Evolutionary conservation across 2,329 filamentous ascomycete genomes (phyloP), one percentile per base, ranked within the genome.

Genomic region (Hypoxylon rubiginosum): DNA sequence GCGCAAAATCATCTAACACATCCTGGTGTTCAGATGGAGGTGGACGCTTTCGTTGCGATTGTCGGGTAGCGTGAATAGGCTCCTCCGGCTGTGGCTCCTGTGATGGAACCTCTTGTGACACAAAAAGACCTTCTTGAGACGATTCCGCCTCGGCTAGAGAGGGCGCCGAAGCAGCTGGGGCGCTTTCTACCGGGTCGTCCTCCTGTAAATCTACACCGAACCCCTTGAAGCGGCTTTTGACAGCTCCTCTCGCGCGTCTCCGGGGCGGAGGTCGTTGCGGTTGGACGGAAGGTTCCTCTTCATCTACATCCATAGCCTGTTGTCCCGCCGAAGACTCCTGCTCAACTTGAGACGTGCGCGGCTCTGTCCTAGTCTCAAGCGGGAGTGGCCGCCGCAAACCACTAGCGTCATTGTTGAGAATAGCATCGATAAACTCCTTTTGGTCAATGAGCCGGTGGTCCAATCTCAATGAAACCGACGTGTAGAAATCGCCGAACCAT

Each of bases 381-480:
- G 26, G 85, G 2, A 97, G 84, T 5, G 90, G 86, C 39, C 89
- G 87, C 62, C 92, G 89, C 19, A 98, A 82, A 46, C 87, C 85
- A 64, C 86, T 88, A 6, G 93, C 88, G 79, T 98, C 91, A 54
- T 91, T 91, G n/a, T 84, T 89, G 28, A 98, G 81, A 49, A 99
- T 96, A 1, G 92, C 92, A 77, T 97, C 93, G 1, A 99, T 84
- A 67, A 99, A 97, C 72, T 97, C 94, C 62, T 91, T 94, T 75
- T 97, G 94, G 71, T 95, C 90, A 57, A 97, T 90, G 2, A 94
- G 90, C 3, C 93, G 88, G 76, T 97, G 94, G 66, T 94, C 91
- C 11, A 97, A 85, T 49, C 88, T 84, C 19, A 90, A 77, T 1
- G 94, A 92, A 15, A 97, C 87, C 7, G 89, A 81, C 4, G 85